Evolutionary conservation across 2,329 filamentous ascomycete species (phyloP).

Genomic region (Claviceps sp.): DNA sequence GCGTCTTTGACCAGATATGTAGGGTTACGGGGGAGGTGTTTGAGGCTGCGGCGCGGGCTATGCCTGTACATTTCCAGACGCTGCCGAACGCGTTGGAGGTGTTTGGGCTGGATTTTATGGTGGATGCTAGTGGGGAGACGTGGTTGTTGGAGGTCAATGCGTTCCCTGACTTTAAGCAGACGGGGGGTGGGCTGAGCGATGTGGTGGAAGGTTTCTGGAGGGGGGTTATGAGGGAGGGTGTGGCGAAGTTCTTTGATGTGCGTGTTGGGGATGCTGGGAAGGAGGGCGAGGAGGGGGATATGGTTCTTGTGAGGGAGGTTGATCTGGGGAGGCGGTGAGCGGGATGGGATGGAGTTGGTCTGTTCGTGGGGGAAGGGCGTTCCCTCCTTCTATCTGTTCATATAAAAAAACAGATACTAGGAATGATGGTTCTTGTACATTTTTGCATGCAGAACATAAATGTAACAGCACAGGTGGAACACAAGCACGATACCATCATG

Average conservation of each 20-base stretch:
- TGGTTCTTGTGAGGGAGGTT: constrained; percentile 40
- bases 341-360: not conserved
- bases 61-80: constrained; percentile 86
- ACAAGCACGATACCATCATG: too few species aligned
- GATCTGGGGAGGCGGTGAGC: constrained; percentile 33
- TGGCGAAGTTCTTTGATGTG: constrained; percentile 52
- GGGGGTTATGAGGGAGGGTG: constrained; percentile 53
- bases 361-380: not conserved
- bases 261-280: constrained; percentile 9
- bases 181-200: constrained; percentile 61
- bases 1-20: constrained; percentile 64
- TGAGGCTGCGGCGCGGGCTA: constrained; percentile 69
- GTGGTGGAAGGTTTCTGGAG: constrained; percentile 68
- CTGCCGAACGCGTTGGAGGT: constrained; percentile 81
- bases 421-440: too few species aligned
- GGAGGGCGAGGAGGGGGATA: constrained; percentile 19
- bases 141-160: constrained; percentile 90
- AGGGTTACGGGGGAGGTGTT: constrained; percentile 63
- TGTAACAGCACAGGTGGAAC: too few species aligned
- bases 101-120: constrained; percentile 82
- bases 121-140: constrained; percentile 48
- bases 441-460: too few species aligned
- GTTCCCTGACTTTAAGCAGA: constrained; percentile 92
- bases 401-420: not conserved
- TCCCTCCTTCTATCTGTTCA: not conserved